Evolutionary conservation across 352 stramenopile genomes (phyloP).

Genomic region (Globisporangium orthogonon): DNA sequence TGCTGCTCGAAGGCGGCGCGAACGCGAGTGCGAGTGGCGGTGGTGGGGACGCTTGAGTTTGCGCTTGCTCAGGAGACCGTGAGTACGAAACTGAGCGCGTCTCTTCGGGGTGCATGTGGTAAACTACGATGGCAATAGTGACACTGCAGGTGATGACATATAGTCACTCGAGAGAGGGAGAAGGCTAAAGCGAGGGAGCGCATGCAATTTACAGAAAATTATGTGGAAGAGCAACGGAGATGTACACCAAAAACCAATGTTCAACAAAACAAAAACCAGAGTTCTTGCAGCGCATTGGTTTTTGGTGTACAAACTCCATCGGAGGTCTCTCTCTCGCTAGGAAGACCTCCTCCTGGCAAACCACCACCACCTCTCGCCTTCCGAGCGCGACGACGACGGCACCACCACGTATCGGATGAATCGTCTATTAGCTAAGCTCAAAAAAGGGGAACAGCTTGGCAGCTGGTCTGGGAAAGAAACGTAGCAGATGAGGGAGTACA

Average conservation of each 20-base stretch:
- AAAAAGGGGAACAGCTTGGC: background rate
- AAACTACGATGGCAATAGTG: background rate
- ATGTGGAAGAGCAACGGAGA: too few species aligned
- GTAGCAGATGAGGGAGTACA: background rate
- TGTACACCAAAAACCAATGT: too few species aligned
- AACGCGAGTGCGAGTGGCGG: background rate
- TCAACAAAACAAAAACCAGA: too few species aligned
- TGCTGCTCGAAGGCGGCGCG: background rate
- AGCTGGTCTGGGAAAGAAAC: background rate
- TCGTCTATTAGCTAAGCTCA: slow-evolving; percentile 1
- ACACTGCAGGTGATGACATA: background rate
- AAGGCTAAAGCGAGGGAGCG: background rate
- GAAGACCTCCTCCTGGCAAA: background rate
- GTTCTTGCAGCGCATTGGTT: too few species aligned
- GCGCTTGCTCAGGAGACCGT: background rate
- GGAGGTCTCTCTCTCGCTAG: background rate
- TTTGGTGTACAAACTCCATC: background rate
- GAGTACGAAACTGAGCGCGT: background rate
- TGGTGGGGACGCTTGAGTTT: too few species aligned
- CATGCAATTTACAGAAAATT: background rate
- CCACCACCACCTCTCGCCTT: background rate
- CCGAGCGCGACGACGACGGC: background rate
- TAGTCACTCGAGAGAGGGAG: background rate
- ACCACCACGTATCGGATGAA: background rate
- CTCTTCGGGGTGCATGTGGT: background rate